Conservation (phyloP, 768 basidiomycete species). For the Lactarius vividus region DNA sequence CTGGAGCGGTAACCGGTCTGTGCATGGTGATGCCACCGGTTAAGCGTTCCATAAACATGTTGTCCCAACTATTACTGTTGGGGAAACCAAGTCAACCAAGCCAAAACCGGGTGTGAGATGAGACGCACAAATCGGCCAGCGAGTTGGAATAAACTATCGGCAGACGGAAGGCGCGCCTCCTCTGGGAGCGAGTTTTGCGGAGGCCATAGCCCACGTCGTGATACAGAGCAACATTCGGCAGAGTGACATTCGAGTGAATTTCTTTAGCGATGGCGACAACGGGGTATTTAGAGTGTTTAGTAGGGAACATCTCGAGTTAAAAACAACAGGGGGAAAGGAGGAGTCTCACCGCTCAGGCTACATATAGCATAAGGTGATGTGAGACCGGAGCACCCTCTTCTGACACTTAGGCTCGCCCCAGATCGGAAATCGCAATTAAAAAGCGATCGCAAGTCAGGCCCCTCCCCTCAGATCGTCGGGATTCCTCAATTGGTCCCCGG, state of each 20-base stretch:
- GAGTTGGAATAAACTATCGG: slow-evolving; percentile 13
- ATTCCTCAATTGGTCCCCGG: background rate
- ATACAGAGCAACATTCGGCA: background rate
- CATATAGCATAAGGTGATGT: slow-evolving; percentile 14
- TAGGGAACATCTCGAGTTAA: background rate
- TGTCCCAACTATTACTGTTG: slow-evolving; percentile 67
- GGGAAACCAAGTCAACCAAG: slow-evolving; percentile 16
- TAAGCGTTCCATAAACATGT: slow-evolving; percentile 56
- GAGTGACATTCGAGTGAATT: background rate
- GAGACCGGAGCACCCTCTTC: background rate
- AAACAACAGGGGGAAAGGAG: background rate
- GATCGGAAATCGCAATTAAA: slow-evolving; percentile 12
- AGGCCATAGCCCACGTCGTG: slow-evolving; percentile 11
- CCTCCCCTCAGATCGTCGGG: slow-evolving; percentile 2
- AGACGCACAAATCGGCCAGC: slow-evolving; percentile 17
- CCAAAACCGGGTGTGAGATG: background rate
- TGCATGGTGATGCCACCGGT: slow-evolving; percentile 52
- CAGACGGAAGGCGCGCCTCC: slow-evolving; percentile 9
- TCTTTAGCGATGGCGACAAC: background rate
- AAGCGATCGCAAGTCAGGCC: slow-evolving; percentile 8
- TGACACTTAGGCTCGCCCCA: background rate
- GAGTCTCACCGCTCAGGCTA: background rate
- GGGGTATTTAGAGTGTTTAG: background rate
- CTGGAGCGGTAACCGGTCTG: slow-evolving; percentile 50
- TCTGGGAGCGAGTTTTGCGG: background rate